Conservation (phyloP, 495 filamentous ascomycete species). For the Lasiosphaeria miniovina region DNA sequence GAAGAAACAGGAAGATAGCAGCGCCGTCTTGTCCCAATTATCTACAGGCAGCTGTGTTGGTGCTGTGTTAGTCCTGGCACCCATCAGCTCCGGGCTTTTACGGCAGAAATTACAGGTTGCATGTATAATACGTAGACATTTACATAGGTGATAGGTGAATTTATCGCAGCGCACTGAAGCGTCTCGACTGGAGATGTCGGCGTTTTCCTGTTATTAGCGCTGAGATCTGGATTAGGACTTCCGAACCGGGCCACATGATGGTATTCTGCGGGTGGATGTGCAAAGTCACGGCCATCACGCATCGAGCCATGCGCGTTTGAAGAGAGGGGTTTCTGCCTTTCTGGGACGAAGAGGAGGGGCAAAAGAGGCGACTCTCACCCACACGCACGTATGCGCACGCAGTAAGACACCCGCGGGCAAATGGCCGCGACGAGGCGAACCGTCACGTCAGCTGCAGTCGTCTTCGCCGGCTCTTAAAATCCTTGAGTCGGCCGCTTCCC, state of each 20-base stretch:
- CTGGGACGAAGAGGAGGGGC: slow-evolving; percentile 4
- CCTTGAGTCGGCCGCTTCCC: background rate
- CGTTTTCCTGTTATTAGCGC: background rate
- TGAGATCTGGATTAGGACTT: background rate
- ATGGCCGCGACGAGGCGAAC: background rate
- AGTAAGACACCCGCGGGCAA: no score
- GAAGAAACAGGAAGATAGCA: no score
- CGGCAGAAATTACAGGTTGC: no score
- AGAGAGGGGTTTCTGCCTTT: slow-evolving; percentile 3
- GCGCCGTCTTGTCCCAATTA: background rate
- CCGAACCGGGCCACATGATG: slow-evolving; percentile 8
- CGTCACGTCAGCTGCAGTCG: slow-evolving; percentile 6
- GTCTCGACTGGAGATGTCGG: background rate
- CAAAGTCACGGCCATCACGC: background rate
- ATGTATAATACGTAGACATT: no score
- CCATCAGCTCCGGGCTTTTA: no score
- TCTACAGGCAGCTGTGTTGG: no score
- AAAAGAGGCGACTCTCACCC: background rate
- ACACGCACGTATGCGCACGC: no score
- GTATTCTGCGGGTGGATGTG: background rate
- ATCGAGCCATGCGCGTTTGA: background rate
- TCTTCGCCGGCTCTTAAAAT: slow-evolving; percentile 1
- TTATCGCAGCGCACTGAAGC: background rate
- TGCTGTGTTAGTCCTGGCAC: no score
- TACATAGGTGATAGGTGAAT: no score